These are phyloP conservation scores for Crassisporium funariophilum DNA, from an alignment of 768 basidiomycete genomes.

Conservation along the genomic window DNA sequence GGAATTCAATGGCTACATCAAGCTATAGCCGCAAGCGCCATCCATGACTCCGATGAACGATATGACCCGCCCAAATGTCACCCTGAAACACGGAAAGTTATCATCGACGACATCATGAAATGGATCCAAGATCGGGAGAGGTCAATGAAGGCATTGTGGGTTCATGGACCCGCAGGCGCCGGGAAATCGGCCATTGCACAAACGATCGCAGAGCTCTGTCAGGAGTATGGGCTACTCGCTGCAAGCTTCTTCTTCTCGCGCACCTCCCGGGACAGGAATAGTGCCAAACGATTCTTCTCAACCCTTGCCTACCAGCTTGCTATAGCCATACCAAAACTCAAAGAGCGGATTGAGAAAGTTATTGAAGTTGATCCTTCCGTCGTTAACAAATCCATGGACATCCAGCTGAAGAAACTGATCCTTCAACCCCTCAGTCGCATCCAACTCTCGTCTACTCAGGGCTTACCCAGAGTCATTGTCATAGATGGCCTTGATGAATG, in stretches of 20 bases:
- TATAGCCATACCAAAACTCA: not conserved
- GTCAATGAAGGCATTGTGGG: slow-evolving; percentile 5
- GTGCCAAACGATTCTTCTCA: not conserved
- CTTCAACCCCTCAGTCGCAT: too few species aligned
- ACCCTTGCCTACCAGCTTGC: slow-evolving; percentile 16
- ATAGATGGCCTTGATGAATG: too few species aligned
- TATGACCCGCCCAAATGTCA: not conserved
- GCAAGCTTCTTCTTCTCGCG: slow-evolving; percentile 16
- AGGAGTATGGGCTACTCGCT: slow-evolving; percentile 1
- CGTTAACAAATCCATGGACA: too few species aligned
- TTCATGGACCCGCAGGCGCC: slow-evolving; percentile 14
- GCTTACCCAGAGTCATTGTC: too few species aligned
- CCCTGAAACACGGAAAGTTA: not conserved
- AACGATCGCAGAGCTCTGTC: slow-evolving; percentile 11
- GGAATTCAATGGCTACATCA: too few species aligned
- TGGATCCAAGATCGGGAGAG: not conserved
- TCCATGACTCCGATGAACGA: slow-evolving; percentile 1
- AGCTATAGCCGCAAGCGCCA: too few species aligned
- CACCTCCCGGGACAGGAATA: not conserved
- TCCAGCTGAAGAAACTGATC: too few species aligned
- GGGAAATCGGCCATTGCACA: slow-evolving; percentile 15
- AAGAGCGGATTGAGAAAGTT: too few species aligned
- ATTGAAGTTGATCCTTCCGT: too few species aligned
- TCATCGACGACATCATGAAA: not conserved
- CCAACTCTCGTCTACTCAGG: too few species aligned